Percentiles rank a stretch among this genome's conserved stretches.
These are phyloP conservation scores for Cymbopogon flexuosus DNA, from an alignment of 202 grass and related monocot species.

Conservation along the genomic window DNA sequence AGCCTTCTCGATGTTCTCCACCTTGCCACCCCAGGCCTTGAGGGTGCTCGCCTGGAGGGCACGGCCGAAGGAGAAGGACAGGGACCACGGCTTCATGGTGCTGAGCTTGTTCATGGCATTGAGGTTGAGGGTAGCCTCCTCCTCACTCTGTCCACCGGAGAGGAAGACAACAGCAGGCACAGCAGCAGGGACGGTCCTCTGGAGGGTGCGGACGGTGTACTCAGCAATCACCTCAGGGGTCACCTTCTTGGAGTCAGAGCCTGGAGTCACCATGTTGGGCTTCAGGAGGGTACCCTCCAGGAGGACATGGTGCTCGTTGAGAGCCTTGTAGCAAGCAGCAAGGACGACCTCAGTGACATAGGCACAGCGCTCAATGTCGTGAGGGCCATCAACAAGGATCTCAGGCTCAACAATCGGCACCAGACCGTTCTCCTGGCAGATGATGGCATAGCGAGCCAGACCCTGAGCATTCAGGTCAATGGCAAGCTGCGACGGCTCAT, in stretches of 20 bases:
- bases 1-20: constrained; percentile 62
- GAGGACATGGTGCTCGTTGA: constrained; percentile 80
- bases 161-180: constrained; percentile 85
- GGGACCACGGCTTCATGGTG: constrained; percentile 72
- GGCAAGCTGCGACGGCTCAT: constrained; percentile 69
- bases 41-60: constrained; percentile 85
- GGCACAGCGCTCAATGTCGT: constrained; percentile 66
- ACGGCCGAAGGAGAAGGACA: constrained; percentile 86
- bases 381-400: constrained; percentile 72
- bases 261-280: constrained; percentile 87
- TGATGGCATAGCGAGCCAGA: constrained; percentile 73
- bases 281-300: constrained; percentile 77
- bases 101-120: constrained; percentile 81
- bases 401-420: constrained; percentile 89
- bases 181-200: constrained; percentile 71
- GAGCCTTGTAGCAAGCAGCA: constrained; percentile 88
- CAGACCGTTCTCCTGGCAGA: constrained; percentile 86
- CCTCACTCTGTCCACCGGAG: constrained; percentile 80
- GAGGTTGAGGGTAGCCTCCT: constrained; percentile 68
- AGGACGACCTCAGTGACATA: constrained; percentile 56
- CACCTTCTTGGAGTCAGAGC: constrained; percentile 69
- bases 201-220: constrained; percentile 56
- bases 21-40: constrained; percentile 76
- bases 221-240: constrained; percentile 59
- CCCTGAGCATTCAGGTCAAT: constrained; percentile 73